Evolutionary conservation across 1,139 yeast genomes (phyloP).

Genomic region (Suhomyces kunorum): DNA sequence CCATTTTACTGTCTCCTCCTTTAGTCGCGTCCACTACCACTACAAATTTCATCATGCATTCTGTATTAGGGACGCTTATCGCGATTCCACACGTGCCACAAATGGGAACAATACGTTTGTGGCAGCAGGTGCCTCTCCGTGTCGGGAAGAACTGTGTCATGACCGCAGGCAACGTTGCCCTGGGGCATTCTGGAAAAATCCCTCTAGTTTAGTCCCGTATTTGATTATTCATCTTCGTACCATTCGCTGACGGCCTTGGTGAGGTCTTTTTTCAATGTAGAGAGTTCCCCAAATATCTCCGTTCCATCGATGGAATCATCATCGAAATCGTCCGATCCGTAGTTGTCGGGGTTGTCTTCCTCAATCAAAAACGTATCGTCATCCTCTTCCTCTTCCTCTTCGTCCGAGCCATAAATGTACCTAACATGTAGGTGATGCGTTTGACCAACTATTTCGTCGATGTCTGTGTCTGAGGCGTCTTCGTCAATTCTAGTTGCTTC

Average conservation of each 20-base stretch:
- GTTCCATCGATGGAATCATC: conserved; percentile 20
- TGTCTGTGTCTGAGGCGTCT: conserved; percentile 14
- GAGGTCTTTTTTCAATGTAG: conserved; percentile 14
- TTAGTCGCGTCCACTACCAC: not conserved
- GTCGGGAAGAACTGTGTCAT: not conserved
- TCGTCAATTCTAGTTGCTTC: conserved; percentile 22
- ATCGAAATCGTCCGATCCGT: conserved; percentile 16
- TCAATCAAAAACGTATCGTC: conserved; percentile 30
- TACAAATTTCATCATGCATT: not conserved
- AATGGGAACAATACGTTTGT: conserved; percentile 4
- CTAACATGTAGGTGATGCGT: too few relatives aligned
- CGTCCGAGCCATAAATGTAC: conserved; percentile 22
- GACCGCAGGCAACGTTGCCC: not conserved
- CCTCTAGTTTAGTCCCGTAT: not conserved
- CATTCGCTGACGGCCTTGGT: conserved; percentile 7
- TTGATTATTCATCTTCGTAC: conserved; percentile 17
- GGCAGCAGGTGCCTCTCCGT: conserved; percentile 1
- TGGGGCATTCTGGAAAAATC: not conserved
- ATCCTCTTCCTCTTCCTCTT: conserved; percentile 30
- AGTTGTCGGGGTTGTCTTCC: conserved; percentile 12
- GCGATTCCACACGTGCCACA: conserved; percentile 7
- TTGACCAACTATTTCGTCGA: conserved; percentile 14
- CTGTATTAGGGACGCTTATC: conserved; percentile 4
- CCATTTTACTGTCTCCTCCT: not conserved
- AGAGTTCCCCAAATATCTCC: conserved; percentile 10